Base-by-base conservation (phyloP, 257 asterid genomes). In the Hygrophila difformis region DNA sequence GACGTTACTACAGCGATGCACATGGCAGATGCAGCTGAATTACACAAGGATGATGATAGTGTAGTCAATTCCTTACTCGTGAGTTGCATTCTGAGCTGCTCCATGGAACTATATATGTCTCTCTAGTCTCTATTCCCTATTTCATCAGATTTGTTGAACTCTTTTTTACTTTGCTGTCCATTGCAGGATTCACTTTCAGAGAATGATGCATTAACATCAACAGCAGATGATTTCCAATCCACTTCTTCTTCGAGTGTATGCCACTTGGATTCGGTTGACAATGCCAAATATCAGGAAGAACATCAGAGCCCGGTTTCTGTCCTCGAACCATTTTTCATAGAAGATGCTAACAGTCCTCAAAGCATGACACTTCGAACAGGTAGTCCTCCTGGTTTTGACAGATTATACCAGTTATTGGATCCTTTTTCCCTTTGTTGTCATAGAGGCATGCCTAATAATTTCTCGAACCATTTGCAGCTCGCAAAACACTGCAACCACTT, bases 291-390 rank as follows among this genome's bases (percentile, higher is more conserved):
- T 62, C 76, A 67, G 67, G 87, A 66, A 61, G 93, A 76, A 59
- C 78, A 74, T 57, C 76, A 52, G 44, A 87, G 93, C 72, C 97
- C 97, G 6, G 76, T 78, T 46, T 87, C 97, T 35, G 97, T 87
- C 11, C 78, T 87, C 2, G 92, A 78, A 44, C 78, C 79, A 18
- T 67, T 67, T 62, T 81, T 66, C 59, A 22, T 47, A 22, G 93
- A 83, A 38, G 79, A 75, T 43, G 35, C 52, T 33, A 51, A 52
- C 59, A 75, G 82, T 42, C 89, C 94, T 31, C 71, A 64, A 22
- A 53, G 66, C 31, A 26, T 8, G 7, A 26, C 51, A 11, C 59
- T 40, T 60, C 71, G 62, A 53, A 52, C 60, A 42, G 80, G 95
- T 80, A 66, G 44, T 51, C 54, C 43, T 17, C n/a, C n/a, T n/a